Evolutionary conservation across 768 basidiomycete genomes (phyloP), one percentile per base, ranked within the genome.

Genomic region (Boletus reticulatus): DNA sequence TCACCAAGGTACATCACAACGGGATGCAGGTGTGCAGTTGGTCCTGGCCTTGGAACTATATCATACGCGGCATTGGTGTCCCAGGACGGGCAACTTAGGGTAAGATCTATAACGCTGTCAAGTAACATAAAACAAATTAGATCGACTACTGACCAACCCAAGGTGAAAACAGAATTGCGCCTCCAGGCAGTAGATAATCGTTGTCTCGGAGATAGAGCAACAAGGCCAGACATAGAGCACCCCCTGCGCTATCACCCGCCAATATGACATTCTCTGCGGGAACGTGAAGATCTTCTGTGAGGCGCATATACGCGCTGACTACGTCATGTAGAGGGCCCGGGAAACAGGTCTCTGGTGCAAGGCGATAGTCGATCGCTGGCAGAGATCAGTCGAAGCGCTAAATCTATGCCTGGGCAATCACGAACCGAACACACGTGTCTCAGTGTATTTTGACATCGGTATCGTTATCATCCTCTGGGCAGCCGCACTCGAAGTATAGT

Each of bases 51-150:
- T 4, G 90, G 87, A 2, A 94, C 83, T 43, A 95, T 85, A 69
- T 94, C 93, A 69, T 79, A 94, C n/a, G 79, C 74, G 27, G 88
- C 85, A 70, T 98, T 98, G 53, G 89, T 90, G 31, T 96, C 93
- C 93, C 96, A 98, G n/a, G 94, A 96, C 53, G 94, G 92, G 69
- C 94, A 98, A 61, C 93, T 95, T 85, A 97, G 92, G 0, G 97
- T 98, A 58, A 99, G 74, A 71, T 96, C 93, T 92, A 60, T 19
- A 36, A 19, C 22, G 42, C 8, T 17, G 48, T 66, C 37, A 55
- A 47, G 51, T 17, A 49, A 60, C 60, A 47, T 46, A 32, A 42
- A 29, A n/a, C 45, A 36, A 34, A 56, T 11, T 34, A 39, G 32
- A 16, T 53, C 4, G 52, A 16, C 19, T 29, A 82, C 91, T 75